phyloP scores from a whole-genome alignment of 139 green algal species.

The Mychonastes homosphaera region DNA sequence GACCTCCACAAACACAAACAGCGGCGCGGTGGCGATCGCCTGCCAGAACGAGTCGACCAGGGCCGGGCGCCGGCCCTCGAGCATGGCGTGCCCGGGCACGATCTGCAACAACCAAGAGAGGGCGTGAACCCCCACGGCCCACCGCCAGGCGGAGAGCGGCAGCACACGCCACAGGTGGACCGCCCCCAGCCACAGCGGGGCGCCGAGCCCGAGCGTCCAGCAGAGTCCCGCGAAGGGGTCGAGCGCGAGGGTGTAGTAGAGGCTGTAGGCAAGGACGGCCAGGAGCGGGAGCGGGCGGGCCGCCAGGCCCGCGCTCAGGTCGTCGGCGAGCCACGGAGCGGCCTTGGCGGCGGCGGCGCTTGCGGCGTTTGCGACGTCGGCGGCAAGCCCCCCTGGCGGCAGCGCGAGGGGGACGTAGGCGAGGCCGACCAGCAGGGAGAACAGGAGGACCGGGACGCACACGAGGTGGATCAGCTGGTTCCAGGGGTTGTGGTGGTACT shows the following conservation, averaged over 20 bases:
- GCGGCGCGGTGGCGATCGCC: slow-evolving; percentile 46
- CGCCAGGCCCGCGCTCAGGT: slow-evolving; percentile 1
- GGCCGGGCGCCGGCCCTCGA: slow-evolving; percentile 62
- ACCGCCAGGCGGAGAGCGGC: neutral
- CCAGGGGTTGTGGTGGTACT: no score
- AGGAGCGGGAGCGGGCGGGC: slow-evolving; percentile 7
- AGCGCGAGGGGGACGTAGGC: slow-evolving; percentile 27
- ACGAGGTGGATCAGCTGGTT: slow-evolving; percentile 75
- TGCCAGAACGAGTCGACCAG: slow-evolving; percentile 46
- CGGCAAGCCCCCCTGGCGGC: slow-evolving; percentile 4
- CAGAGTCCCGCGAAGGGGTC: slow-evolving; percentile 54
- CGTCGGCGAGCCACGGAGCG: slow-evolving; percentile 2
- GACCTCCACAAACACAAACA: slow-evolving; percentile 82
- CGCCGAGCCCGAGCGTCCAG: slow-evolving; percentile 46
- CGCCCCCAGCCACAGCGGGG: slow-evolving; percentile 40
- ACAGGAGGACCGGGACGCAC: slow-evolving; percentile 66
- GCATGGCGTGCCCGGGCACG: slow-evolving; percentile 55
- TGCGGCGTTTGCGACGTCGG: slow-evolving; percentile 2
- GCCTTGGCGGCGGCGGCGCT: no score
- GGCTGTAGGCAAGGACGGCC: slow-evolving; percentile 8
- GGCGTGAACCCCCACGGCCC: slow-evolving; percentile 19
- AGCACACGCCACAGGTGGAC: neutral
- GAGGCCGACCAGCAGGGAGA: slow-evolving; percentile 51
- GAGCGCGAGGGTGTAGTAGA: slow-evolving; percentile 60
- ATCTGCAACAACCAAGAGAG: slow-evolving; percentile 55